phyloP scores from a whole-genome alignment of 148 eudicot species.

The Vaccinium myrtillus region DNA sequence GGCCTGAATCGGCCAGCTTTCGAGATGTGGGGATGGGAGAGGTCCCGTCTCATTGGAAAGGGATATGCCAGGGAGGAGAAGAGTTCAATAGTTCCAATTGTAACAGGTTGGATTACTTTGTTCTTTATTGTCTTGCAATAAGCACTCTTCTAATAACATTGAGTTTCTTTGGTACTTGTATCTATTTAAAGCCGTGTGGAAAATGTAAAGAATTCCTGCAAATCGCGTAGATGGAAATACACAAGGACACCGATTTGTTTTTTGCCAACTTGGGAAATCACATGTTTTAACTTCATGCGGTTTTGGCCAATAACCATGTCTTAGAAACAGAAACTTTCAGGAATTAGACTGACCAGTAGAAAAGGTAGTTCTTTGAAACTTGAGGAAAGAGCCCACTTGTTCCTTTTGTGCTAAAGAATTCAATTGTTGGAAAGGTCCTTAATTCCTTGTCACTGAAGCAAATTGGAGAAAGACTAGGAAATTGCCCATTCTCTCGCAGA shows the following conservation, averaged over 20 bases:
- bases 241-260: not conserved
- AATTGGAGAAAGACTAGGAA: not conserved
- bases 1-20: conserved; percentile 58
- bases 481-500: not conserved
- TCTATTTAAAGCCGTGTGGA: not conserved
- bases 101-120: conserved; percentile 34
- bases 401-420: not conserved
- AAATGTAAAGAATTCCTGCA: not conserved
- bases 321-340: not conserved
- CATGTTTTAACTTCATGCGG: not conserved
- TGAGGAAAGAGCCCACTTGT: not conserved
- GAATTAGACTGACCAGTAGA: not conserved
- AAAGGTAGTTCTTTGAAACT: not conserved
- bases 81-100: conserved; percentile 40
- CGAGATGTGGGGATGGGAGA: conserved; percentile 37
- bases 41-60: conserved; percentile 47
- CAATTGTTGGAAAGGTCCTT: not conserved
- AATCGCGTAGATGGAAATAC: not conserved
- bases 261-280: not conserved
- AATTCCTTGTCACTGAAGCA: not conserved
- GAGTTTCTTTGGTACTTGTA: not conserved
- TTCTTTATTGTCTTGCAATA: not conserved
- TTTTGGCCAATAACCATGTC: not conserved
- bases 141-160: not conserved
- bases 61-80: conserved; percentile 48